Percentiles rank a stretch among this genome's conserved stretches.
Evolutionary conservation across 2,329 filamentous ascomycete species (phyloP).

Genomic region (Tricladium varicosporioides): DNA sequence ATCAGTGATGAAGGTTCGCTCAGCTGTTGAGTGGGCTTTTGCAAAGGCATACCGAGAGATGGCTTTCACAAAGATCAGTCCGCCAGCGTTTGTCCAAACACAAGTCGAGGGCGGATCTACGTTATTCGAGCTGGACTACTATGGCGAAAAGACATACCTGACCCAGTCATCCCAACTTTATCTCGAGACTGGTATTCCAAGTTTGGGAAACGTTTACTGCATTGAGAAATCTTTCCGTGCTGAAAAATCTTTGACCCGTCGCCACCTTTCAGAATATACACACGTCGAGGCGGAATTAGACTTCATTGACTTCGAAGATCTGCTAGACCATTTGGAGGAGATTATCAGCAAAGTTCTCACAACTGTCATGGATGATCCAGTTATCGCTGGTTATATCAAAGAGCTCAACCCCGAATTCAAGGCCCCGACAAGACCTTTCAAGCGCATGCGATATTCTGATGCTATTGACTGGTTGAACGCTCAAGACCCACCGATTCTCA

Average conservation of each 20-base stretch:
- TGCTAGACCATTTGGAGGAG: constrained; percentile 82
- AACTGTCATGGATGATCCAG: constrained; percentile 69
- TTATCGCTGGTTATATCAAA: constrained; percentile 71
- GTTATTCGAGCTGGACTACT: constrained; percentile 54
- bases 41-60: constrained; percentile 63
- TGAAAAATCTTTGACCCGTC: constrained; percentile 90
- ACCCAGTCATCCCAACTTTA: constrained; percentile 98
- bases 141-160: constrained; percentile 85
- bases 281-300: constrained; percentile 96
- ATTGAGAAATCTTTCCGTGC: constrained; percentile 99
- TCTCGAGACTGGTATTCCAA: constrained; percentile 89
- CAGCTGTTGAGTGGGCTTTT: constrained; percentile 67
- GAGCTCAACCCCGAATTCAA: constrained; percentile 89
- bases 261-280: constrained; percentile 93
- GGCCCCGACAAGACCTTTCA: constrained; percentile 79
- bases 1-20: constrained; percentile 69
- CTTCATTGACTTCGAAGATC: constrained; percentile 89
- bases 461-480: constrained; percentile 92
- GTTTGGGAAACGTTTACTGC: constrained; percentile 92
- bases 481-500: constrained; percentile 75
- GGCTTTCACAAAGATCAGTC: constrained; percentile 65
- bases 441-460: constrained; percentile 91
- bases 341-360: constrained; percentile 65
- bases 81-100: constrained; percentile 79
- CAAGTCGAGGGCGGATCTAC: constrained; percentile 75